Base-by-base conservation (phyloP, 2,329 filamentous ascomycete genomes). In the Chrysoporthe cubensis region DNA sequence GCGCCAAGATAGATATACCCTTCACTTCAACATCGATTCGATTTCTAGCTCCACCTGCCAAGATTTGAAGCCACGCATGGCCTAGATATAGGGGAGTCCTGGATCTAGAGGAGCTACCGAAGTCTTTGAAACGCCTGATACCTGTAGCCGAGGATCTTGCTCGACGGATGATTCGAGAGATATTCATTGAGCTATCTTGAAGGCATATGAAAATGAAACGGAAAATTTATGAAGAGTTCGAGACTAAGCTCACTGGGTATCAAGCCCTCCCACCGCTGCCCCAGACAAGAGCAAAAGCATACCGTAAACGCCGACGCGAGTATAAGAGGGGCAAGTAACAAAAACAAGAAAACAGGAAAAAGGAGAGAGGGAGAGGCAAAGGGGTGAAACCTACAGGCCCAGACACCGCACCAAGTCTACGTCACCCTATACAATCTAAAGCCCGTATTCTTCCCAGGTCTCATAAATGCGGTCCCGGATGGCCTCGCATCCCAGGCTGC, bases 401-500 rank as follows among this genome's bases (percentile, higher is more conserved):
- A 14, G 8, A 8, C 50, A 34, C 50, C 11, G 32, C 4, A 32
- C 3, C 11, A 54, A 34, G n/a, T 54, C 21, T 18, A 16, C 11
- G 8, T 34, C 26, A 11, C 2, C 1, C 14, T 21, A 16, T 1
- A 3, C 3, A 13, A 40, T 26, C 37, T 48, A 64, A 2, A 70
- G 56, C 16, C 71, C 72, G 14, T 73, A 37, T 34, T 73, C 58
- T 11, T 70, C 57, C 78, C 78, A 80, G 0, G 70, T 69, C 54
- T 75, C 70, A 48, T 79, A 79, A 11, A 80, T 74, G 61, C 73
- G 74, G 52, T 79, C 72, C 56, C 77, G 72, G 34, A 82, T 79
- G 0, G 74, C 74, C 70, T 76, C 74, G 62, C 82, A 80, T 3
- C 80, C 80, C 43, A 77, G 72, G 1, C 76, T 79, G 58, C 80